Percentiles rank a stretch among this genome's conserved stretches.
These are phyloP conservation scores for Chamaecrista fasciculata DNA, from an alignment of 306 rosid species.

Conservation along the genomic window DNA sequence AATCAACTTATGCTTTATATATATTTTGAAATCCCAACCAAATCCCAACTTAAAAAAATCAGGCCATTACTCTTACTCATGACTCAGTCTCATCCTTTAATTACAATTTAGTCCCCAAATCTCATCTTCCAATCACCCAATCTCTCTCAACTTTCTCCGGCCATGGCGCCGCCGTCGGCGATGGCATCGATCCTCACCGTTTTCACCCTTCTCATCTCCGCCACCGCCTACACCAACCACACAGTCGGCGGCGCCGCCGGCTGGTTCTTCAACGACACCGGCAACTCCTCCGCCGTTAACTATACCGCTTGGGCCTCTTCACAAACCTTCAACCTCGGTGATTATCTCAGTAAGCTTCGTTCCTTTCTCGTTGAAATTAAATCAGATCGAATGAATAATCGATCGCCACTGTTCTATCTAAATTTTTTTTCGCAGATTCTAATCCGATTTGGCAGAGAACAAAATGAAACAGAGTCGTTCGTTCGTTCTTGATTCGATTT, in stretches of 20 bases:
- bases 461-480: too few species aligned
- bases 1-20: too few species aligned
- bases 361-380: neutral
- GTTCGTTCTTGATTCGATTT: too few species aligned
- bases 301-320: conserved; percentile 78
- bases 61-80: too few species aligned
- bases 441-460: too few species aligned
- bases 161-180: conserved; percentile 39
- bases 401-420: too few species aligned
- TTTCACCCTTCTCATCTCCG: conserved; percentile 12
- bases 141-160: neutral
- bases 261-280: conserved; percentile 72
- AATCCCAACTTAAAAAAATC: too few species aligned
- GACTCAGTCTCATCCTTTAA: neutral
- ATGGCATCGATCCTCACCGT: conserved; percentile 18
- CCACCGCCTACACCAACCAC: conserved; percentile 58
- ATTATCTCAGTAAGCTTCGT: conserved; percentile 61
- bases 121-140: neutral
- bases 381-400: too few species aligned
- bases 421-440: too few species aligned
- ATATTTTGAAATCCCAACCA: neutral
- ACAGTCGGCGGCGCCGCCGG: conserved; percentile 75
- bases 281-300: conserved; percentile 62
- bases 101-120: neutral
- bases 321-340: conserved; percentile 79